Percentiles rank a stretch among this genome's conserved stretches.
Evolutionary conservation across 140 eudicot genomes (phyloP).

Genomic region (Oenanthe javanica): DNA sequence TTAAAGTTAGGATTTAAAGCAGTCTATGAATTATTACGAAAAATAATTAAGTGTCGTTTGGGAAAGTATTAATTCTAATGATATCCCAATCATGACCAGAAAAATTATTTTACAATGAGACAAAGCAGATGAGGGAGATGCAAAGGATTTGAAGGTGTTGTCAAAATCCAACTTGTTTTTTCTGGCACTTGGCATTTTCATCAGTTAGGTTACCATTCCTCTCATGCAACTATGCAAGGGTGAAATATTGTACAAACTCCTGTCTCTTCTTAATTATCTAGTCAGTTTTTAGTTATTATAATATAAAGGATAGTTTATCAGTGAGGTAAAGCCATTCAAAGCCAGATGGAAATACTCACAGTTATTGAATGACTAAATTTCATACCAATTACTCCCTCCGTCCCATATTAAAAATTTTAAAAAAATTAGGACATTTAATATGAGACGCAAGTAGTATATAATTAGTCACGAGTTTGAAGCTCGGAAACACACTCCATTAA

Average conservation of each 20-base stretch:
- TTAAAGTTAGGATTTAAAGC: background rate
- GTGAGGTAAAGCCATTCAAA: background rate
- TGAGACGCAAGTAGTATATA: too few species aligned
- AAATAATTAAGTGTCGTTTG: too few species aligned
- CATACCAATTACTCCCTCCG: too few species aligned
- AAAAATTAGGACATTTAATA: too few species aligned
- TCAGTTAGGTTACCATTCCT: background rate
- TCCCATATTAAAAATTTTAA: too few species aligned
- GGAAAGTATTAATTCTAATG: background rate
- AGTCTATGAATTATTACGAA: background rate
- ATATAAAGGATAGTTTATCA: background rate
- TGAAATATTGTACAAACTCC: too few species aligned
- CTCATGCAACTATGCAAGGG: background rate
- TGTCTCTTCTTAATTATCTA: too few species aligned
- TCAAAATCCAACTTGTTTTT: background rate
- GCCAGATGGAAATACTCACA: too few species aligned
- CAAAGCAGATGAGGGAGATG: background rate
- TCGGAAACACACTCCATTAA: too few species aligned
- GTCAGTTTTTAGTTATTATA: too few species aligned
- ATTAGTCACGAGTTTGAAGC: too few species aligned
- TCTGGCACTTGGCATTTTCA: conserved; percentile 2
- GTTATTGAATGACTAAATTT: background rate
- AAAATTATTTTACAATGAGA: conserved; percentile 1
- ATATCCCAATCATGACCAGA: background rate
- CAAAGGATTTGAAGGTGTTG: background rate